These are phyloP conservation scores for Lentinula boryana DNA, from an alignment of 768 basidiomycete species.

Conservation along the genomic window DNA sequence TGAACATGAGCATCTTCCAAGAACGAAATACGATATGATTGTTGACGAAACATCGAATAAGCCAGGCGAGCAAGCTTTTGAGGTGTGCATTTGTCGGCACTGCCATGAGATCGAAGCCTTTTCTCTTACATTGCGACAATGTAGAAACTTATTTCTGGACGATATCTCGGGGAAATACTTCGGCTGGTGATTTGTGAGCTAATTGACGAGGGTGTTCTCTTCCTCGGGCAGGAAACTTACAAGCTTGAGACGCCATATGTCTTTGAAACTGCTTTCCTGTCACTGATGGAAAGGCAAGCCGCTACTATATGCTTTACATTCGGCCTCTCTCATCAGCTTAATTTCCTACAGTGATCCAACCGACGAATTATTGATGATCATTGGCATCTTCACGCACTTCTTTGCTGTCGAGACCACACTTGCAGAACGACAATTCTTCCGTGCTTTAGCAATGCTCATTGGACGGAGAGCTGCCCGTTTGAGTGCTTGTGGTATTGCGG, in stretches of 20 bases:
- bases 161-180: slow-evolving; percentile 94
- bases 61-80: slow-evolving; percentile 91
- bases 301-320: neutral
- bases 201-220: slow-evolving; percentile 93
- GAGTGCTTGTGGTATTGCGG: slow-evolving; percentile 93
- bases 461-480: slow-evolving; percentile 86
- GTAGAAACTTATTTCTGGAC: slow-evolving; percentile 92
- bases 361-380: slow-evolving; percentile 93
- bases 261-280: slow-evolving; percentile 95
- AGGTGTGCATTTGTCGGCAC: slow-evolving; percentile 38
- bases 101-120: no score
- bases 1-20: slow-evolving; percentile 87
- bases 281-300: slow-evolving; percentile 89
- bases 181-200: slow-evolving; percentile 94
- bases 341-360: slow-evolving; percentile 70
- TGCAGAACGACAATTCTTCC: slow-evolving; percentile 96
- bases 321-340: neutral
- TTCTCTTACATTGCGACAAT: neutral
- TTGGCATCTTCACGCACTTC: slow-evolving; percentile 97
- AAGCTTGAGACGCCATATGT: slow-evolving; percentile 92
- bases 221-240: slow-evolving; percentile 98
- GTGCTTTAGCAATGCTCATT: slow-evolving; percentile 83
- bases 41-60: slow-evolving; percentile 97
- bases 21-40: slow-evolving; percentile 89
- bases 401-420: slow-evolving; percentile 94